These are phyloP conservation scores for Dioszegia hungarica DNA, from an alignment of 768 basidiomycete species.

Conservation along the genomic window DNA sequence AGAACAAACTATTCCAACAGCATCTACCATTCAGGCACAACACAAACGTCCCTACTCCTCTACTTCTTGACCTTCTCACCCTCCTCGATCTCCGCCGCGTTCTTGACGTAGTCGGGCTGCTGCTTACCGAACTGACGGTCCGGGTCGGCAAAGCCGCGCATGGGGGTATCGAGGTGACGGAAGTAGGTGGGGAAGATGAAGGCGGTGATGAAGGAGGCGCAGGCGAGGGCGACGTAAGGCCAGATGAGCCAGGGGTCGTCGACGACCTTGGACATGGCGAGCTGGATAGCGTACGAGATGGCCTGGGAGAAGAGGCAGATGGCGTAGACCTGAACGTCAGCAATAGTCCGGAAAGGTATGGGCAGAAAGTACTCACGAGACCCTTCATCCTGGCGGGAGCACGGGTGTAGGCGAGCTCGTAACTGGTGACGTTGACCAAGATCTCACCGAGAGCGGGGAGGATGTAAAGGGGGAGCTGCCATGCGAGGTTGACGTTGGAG, in stretches of 20 bases:
- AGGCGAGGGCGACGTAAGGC: slow-evolving; percentile 27
- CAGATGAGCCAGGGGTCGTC: slow-evolving; percentile 43
- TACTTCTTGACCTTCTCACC: not conserved
- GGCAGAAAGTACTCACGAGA: not conserved
- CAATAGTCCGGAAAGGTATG: slow-evolving; percentile 1
- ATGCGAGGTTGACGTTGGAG: slow-evolving; percentile 34
- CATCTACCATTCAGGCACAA: too few relatives aligned
- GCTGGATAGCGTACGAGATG: slow-evolving; percentile 39
- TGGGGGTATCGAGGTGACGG: slow-evolving; percentile 9
- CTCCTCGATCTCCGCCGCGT: not conserved
- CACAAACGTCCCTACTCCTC: too few relatives aligned
- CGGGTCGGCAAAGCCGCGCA: slow-evolving; percentile 10
- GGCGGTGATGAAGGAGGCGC: slow-evolving; percentile 1
- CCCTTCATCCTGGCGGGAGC: slow-evolving; percentile 47
- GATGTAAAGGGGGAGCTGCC: slow-evolving; percentile 41
- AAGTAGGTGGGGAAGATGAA: slow-evolving; percentile 22
- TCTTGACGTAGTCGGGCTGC: slow-evolving; percentile 11
- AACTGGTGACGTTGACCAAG: slow-evolving; percentile 45
- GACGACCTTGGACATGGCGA: slow-evolving; percentile 35
- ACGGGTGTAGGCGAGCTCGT: slow-evolving; percentile 47
- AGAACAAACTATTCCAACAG: too few relatives aligned
- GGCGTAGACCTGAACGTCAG: slow-evolving; percentile 31
- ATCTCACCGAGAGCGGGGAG: slow-evolving; percentile 46
- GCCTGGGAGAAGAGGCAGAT: slow-evolving; percentile 39
- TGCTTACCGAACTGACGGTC: slow-evolving; percentile 15